Percentiles rank a stretch among this genome's conserved stretches.
These are phyloP conservation scores for Neurospora sp. DNA, from an alignment of 495 filamentous ascomycete species.

Conservation along the genomic window DNA sequence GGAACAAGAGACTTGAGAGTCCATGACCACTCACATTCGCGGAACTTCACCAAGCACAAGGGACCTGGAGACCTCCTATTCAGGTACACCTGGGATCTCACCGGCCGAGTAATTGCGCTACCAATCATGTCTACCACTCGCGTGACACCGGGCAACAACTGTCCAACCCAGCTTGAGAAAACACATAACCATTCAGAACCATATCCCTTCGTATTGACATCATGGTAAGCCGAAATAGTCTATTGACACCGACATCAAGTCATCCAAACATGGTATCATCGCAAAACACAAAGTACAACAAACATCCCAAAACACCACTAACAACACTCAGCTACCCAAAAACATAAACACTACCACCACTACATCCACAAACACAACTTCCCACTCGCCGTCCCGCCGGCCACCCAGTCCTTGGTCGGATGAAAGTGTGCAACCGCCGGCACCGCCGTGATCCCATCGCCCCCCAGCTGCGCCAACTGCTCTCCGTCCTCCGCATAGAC, in stretches of 20 bases:
- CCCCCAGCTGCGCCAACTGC: conserved; percentile 82
- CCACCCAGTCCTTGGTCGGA: conserved; percentile 80
- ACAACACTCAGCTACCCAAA: neutral
- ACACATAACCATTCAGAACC: neutral
- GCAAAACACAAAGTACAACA: neutral
- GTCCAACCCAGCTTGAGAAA: neutral
- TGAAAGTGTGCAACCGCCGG: conserved; percentile 90
- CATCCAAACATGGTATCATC: neutral
- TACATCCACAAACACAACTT: conserved; percentile 90
- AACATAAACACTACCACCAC: neutral
- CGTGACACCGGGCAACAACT: neutral
- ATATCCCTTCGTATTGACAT: neutral
- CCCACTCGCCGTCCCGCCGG: conserved; percentile 83
- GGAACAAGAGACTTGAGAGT: neutral
- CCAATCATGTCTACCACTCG: neutral
- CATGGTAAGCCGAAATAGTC: neutral
- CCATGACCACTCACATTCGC: neutral
- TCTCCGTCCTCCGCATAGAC: conserved; percentile 71
- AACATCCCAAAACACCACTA: neutral
- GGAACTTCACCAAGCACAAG: neutral
- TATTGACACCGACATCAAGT: neutral
- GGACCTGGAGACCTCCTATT: neutral
- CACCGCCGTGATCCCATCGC: conserved; percentile 85
- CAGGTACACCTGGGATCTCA: neutral
- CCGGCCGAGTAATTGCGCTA: neutral